phyloP scores from a whole-genome alignment of 2,329 filamentous ascomycete genomes.

The Colletotrichum graminicola region DNA sequence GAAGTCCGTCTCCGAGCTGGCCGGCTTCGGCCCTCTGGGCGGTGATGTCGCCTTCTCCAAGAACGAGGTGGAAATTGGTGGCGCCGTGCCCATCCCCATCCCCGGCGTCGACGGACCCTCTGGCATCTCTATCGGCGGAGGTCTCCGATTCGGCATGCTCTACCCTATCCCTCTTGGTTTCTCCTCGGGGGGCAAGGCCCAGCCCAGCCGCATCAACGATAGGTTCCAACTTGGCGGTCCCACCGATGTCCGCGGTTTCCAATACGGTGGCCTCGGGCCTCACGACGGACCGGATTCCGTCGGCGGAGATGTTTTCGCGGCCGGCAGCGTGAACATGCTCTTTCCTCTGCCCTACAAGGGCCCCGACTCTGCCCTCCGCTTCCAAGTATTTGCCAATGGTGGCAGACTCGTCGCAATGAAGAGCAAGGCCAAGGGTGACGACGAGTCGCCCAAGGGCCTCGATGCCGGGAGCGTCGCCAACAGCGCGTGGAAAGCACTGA shows the following conservation, averaged over 20 bases:
- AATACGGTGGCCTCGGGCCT: slow-evolving; percentile 88
- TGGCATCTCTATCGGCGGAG: slow-evolving; percentile 85
- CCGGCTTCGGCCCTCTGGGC: slow-evolving; percentile 81
- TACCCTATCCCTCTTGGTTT: slow-evolving; percentile 81
- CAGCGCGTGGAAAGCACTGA: slow-evolving; percentile 72
- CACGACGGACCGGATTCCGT: slow-evolving; percentile 87
- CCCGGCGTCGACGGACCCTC: slow-evolving; percentile 77
- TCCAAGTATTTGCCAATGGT: slow-evolving; percentile 93
- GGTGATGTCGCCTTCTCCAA: slow-evolving; percentile 97
- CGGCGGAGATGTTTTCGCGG: slow-evolving; percentile 92
- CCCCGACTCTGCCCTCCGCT: slow-evolving; percentile 83
- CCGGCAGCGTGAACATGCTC: slow-evolving; percentile 87
- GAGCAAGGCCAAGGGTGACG: slow-evolving; percentile 62
- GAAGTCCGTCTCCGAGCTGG: slow-evolving; percentile 84
- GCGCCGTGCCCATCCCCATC: slow-evolving; percentile 79
- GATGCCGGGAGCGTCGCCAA: slow-evolving; percentile 60
- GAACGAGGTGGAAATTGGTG: slow-evolving; percentile 85
- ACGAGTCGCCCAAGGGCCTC: slow-evolving; percentile 53
- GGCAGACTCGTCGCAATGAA: slow-evolving; percentile 85
- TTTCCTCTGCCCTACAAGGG: slow-evolving; percentile 86
- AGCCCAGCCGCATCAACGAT: slow-evolving; percentile 87
- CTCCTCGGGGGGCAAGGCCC: slow-evolving; percentile 62
- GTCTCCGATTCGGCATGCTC: slow-evolving; percentile 83
- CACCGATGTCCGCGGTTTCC: slow-evolving; percentile 94
- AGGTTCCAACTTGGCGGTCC: slow-evolving; percentile 95